Conservation (phyloP, 768 basidiomycete species). For the Neoboletus subvelutipes region DNA sequence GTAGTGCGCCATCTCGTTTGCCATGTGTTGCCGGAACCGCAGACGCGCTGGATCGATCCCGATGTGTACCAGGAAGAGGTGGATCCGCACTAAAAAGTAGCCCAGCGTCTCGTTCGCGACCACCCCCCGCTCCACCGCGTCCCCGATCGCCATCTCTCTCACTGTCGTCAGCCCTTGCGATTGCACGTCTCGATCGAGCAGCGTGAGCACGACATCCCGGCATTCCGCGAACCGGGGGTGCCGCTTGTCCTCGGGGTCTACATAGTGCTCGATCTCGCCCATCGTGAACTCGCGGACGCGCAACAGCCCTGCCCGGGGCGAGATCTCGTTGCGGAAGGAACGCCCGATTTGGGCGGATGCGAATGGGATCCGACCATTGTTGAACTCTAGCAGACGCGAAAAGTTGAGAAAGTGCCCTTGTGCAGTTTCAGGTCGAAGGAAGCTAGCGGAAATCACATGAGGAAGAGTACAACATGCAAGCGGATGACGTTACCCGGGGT, state of each 20-base stretch:
- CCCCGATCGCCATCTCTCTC: constrained; percentile 73
- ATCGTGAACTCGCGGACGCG: constrained; percentile 99
- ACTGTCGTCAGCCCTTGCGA: constrained; percentile 65
- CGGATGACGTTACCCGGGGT: constrained; percentile 66
- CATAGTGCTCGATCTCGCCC: constrained; percentile 99
- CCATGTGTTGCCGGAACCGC: constrained; percentile 98
- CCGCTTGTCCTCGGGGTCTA: constrained; percentile 89
- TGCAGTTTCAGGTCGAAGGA: constrained; percentile 95
- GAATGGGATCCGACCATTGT: constrained; percentile 94
- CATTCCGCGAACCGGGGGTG: constrained; percentile 85
- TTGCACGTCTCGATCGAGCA: constrained; percentile 87
- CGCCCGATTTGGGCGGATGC: constrained; percentile 97
- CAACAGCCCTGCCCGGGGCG: constrained; percentile 91
- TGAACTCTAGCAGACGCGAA: constrained; percentile 93
- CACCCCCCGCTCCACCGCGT: constrained; percentile 81
- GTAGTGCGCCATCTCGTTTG: constrained; percentile 99
- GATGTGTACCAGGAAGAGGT: constrained; percentile 85
- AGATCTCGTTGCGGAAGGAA: constrained; percentile 97
- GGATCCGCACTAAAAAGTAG: constrained; percentile 93
- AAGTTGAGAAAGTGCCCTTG: constrained; percentile 99
- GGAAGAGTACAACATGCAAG: rapidly evolving
- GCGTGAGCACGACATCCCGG: constrained; percentile 66
- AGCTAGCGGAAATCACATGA: constrained; percentile 45
- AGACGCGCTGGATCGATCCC: constrained; percentile 82
- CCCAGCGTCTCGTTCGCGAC: constrained; percentile 97